phyloP scores from a whole-genome alignment of 331 rosid genomes.

The Acacia pycnantha region DNA sequence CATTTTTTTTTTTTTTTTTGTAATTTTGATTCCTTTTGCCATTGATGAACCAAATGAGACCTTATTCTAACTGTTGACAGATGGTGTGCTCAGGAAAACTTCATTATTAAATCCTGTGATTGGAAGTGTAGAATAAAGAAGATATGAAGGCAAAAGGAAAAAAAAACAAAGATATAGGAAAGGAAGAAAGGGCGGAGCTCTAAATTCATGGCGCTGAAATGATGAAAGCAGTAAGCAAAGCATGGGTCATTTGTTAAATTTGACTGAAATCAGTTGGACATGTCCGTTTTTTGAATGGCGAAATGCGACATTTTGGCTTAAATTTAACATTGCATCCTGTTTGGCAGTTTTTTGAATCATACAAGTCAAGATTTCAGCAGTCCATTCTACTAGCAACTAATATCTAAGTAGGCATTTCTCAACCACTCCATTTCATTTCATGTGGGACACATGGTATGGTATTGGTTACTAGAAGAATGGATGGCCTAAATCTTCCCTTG shows the following conservation, averaged over 20 bases:
- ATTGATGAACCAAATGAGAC: neutral
- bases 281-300: neutral
- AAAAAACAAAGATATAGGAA: neutral
- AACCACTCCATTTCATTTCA: neutral
- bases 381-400: neutral
- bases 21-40: neutral
- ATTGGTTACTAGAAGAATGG: neutral
- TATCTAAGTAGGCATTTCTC: neutral
- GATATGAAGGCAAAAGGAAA: neutral
- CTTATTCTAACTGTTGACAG: neutral
- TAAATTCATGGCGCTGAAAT: neutral
- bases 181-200: neutral
- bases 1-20: too few relatives aligned
- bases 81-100: conserved; percentile 7
- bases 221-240: neutral
- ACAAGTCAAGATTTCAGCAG: neutral
- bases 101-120: neutral
- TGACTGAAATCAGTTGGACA: neutral
- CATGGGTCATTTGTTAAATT: neutral
- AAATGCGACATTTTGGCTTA: neutral
- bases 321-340: neutral
- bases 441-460: neutral
- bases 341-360: neutral
- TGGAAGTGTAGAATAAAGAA: neutral
- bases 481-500: neutral